Evolutionary conservation across 169 alveolate species (phyloP).

Genomic region (Cryptosporidium sp.): DNA sequence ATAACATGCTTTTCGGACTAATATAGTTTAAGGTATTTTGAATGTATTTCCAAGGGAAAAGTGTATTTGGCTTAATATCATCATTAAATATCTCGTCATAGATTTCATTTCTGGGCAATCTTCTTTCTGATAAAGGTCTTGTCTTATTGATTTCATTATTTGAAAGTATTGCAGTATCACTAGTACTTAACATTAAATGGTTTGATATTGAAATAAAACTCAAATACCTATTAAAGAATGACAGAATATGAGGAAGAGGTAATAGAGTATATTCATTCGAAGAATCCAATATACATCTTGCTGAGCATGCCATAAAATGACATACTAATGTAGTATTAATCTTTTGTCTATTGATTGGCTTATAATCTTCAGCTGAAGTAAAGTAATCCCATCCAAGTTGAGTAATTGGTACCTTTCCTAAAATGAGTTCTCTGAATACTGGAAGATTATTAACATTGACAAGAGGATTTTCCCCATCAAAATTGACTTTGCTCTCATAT

Average conservation of each 20-base stretch:
- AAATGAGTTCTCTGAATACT: conserved; percentile 57
- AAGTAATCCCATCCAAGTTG: conserved; percentile 73
- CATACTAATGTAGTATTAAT: conserved; percentile 79
- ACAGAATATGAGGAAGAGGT: conserved; percentile 70
- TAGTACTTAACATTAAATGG: conserved; percentile 65
- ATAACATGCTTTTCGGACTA: not conserved
- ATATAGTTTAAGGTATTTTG: conserved; percentile 67
- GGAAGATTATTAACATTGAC: conserved; percentile 54
- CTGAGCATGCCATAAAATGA: conserved; percentile 81
- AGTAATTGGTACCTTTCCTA: conserved; percentile 51
- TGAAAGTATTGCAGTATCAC: conserved; percentile 49
- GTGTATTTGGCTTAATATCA: conserved; percentile 48
- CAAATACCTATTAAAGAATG: conserved; percentile 52
- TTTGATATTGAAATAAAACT: conserved; percentile 57
- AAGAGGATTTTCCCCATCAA: conserved; percentile 14
- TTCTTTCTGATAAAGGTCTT: not conserved
- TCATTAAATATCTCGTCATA: conserved; percentile 4
- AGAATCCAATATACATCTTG: conserved; percentile 56
- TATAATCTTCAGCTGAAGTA: conserved; percentile 74
- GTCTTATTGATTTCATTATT: conserved; percentile 4
- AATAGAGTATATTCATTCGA: conserved; percentile 52
- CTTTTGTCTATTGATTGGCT: conserved; percentile 68
- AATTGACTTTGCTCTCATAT: conserved; percentile 40
- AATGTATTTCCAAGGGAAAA: conserved; percentile 69
- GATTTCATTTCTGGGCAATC: not conserved